Base-by-base conservation (phyloP, 371 early-diverging fungal genomes). In the Mucor sp. region DNA sequence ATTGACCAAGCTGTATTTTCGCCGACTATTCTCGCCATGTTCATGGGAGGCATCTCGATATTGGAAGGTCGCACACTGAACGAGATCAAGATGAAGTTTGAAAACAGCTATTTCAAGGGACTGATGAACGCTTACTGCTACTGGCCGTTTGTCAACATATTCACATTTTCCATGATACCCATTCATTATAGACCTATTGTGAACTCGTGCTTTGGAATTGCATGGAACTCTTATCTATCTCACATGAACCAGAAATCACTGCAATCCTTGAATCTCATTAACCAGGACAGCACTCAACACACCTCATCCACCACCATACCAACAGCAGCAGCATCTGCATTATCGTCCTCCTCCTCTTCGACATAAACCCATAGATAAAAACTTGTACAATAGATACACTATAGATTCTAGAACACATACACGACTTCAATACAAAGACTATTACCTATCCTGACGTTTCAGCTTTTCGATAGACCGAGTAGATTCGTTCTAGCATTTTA, bases 191-290 rank as follows among this genome's bases (percentile, higher is more conserved):
- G 93, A 14, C 83, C 93, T n/a, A 87, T 93, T 17, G 87, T 92
- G 59, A 87, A 86, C 48, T 87, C 88, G 44, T 68, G 79, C 3
- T 78, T 88, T 23, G 86, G 91, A 32, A 81, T 93, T 30, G 83
- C 82, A 25, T 93, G 93, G 93, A 92, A 90, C 62, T 72, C 88
- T 19, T 92, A 90, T 72, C 73, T 93, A 53, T 90, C 91, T 5
- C 85, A 82, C 74, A 65, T 87, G 2, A 90, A 89, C 25, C 77
- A 77, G 57, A 50, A 63, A 23, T 69, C 69, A n/a, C n/a, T 58
- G 17, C 58, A 65, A 23, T 21, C 44, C n/a, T 12, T 64, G 25
- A 39, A 41, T n/a, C n/a, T 23, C 9, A 14, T 25, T 6, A 53
- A 53, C 15, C 25, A 12, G 27, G 27, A 23, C 27, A 12, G 27